Conservation (phyloP, 768 basidiomycete species). For the Suillus occidentalis region DNA sequence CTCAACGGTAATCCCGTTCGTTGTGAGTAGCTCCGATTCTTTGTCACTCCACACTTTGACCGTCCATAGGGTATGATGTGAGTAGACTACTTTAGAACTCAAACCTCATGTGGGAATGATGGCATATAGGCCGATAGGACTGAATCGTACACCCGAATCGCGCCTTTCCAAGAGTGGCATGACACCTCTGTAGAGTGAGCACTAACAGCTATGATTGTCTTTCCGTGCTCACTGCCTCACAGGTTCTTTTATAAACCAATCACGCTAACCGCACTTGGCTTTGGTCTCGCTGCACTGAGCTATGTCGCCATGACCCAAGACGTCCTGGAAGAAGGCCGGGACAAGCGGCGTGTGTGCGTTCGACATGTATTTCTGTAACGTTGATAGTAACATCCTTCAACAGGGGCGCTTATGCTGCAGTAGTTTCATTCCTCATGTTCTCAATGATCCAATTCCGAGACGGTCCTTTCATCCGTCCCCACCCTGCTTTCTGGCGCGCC, state of each 20-base stretch:
- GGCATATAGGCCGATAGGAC: constrained; percentile 70
- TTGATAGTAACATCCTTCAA: constrained; percentile 6
- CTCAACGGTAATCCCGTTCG: constrained; percentile 74
- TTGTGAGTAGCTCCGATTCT: constrained; percentile 52
- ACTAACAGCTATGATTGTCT: neutral
- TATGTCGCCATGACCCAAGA: constrained; percentile 85
- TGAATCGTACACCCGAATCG: constrained; percentile 80
- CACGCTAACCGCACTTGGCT: constrained; percentile 71
- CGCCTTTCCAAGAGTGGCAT: constrained; percentile 79
- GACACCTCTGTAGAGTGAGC: constrained; percentile 85
- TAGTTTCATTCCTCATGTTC: constrained; percentile 74
- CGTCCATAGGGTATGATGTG: constrained; percentile 76
- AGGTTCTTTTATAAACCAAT: constrained; percentile 89
- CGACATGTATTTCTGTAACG: neutral
- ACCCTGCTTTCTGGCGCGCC: constrained; percentile 84
- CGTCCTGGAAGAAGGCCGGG: constrained; percentile 79
- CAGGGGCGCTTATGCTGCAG: constrained; percentile 77
- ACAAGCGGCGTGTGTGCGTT: constrained; percentile 78
- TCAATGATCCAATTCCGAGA: constrained; percentile 89
- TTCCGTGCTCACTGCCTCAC: constrained; percentile 7
- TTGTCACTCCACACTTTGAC: constrained; percentile 3
- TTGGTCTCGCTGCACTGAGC: constrained; percentile 66
- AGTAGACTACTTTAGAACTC: no score
- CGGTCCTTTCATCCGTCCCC: constrained; percentile 85
- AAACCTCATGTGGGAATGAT: constrained; percentile 14